phyloP scores from a whole-genome alignment of 2,329 filamentous ascomycete genomes.

The Aciculosporium take region DNA sequence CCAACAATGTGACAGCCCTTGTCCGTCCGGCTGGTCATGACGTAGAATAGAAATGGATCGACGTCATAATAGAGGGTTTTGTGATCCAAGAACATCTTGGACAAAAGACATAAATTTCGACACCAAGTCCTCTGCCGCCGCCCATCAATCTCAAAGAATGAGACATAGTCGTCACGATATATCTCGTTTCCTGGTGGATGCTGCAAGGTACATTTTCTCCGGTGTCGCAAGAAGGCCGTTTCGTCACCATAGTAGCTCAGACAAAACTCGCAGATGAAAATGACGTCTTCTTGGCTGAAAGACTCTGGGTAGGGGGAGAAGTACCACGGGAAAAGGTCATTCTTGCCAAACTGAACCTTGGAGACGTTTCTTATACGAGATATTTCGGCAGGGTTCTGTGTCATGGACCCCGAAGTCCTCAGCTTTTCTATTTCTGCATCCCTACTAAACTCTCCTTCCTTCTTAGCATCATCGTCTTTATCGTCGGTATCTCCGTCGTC shows the following conservation, averaged over 20 bases:
- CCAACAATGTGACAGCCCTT: conserved; percentile 91
- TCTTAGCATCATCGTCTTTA: conserved; percentile 28
- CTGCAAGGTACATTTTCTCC: conserved; percentile 75
- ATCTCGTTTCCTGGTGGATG: conserved; percentile 97
- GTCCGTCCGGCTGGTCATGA: conserved; percentile 83
- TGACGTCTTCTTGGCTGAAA: conserved; percentile 76
- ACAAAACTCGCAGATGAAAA: conserved; percentile 97
- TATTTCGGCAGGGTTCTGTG: conserved; percentile 93
- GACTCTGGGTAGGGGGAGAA: conserved; percentile 91
- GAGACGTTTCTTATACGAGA: conserved; percentile 90
- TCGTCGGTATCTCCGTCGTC: conserved; percentile 45
- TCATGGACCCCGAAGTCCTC: conserved; percentile 91
- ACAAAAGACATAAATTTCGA: conserved; percentile 84
- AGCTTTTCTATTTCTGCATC: conserved; percentile 95
- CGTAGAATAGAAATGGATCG: conserved; percentile 97
- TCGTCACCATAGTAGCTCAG: conserved; percentile 76
- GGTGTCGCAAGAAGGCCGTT: conserved; percentile 72
- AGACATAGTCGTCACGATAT: conserved; percentile 85
- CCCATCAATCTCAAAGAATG: conserved; percentile 95
- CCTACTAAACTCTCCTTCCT: conserved; percentile 48
- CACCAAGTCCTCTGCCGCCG: conserved; percentile 91
- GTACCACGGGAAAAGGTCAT: conserved; percentile 94
- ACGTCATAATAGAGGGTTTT: conserved; percentile 99
- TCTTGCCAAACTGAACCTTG: conserved; percentile 83
- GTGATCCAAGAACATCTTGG: conserved; percentile 93